Conservation (phyloP, 1,284 basidiomycete genomes). For the Tilletia setariae region DNA sequence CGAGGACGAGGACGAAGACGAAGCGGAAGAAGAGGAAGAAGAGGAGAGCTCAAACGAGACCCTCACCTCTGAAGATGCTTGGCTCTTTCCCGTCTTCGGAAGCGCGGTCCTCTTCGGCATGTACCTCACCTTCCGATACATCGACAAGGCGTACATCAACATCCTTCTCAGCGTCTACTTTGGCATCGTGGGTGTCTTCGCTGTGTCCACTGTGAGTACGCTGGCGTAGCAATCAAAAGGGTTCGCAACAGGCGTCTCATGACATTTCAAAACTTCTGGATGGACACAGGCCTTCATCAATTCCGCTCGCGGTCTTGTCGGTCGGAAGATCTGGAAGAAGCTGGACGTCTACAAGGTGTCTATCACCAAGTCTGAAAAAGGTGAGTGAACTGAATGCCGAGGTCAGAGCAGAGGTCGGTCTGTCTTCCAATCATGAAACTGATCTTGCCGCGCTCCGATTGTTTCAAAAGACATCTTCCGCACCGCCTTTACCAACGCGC, state of each 20-base stretch:
- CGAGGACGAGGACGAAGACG: slow-evolving; percentile 33
- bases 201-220: slow-evolving; percentile 34
- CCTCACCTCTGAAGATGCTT: slow-evolving; percentile 46
- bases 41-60: slow-evolving; percentile 28
- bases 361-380: slow-evolving; percentile 30
- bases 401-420: too few relatives aligned
- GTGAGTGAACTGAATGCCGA: too few relatives aligned
- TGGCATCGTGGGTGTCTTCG: slow-evolving; percentile 42
- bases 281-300: not conserved
- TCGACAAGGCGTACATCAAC: slow-evolving; percentile 47
- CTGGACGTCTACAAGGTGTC: slow-evolving; percentile 30
- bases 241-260: not conserved
- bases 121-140: slow-evolving; percentile 49
- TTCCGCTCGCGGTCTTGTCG: slow-evolving; percentile 21
- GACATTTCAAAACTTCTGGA: not conserved
- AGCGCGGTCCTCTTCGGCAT: slow-evolving; percentile 43
- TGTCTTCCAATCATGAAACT: not conserved
- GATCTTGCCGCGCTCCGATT: not conserved
- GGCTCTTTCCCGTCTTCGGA: slow-evolving; percentile 50
- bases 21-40: slow-evolving; percentile 39
- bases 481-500: not conserved
- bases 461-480: slow-evolving; percentile 11
- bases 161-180: slow-evolving; percentile 48
- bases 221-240: not conserved
- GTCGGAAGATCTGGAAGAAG: slow-evolving; percentile 33